These are phyloP conservation scores for Rickenella mellea DNA, from an alignment of 768 basidiomycete genomes.

Conservation along the genomic window DNA sequence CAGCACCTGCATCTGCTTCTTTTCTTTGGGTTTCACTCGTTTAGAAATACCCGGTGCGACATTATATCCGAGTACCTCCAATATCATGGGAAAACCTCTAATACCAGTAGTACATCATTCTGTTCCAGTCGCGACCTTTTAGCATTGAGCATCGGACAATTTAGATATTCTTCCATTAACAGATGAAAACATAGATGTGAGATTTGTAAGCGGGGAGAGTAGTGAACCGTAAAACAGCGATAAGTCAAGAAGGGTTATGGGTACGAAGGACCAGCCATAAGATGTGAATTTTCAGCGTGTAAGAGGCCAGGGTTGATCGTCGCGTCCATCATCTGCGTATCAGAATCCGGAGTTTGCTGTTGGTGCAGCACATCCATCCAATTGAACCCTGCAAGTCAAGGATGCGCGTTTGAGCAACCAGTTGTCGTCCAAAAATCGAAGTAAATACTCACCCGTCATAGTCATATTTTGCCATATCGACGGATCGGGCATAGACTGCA, in stretches of 20 bases:
- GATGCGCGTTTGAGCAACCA: background rate
- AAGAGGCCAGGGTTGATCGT: background rate
- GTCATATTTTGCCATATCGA: conserved; percentile 45
- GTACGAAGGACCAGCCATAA: background rate
- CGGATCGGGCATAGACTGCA: conserved; percentile 48
- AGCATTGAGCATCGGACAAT: too few relatives aligned
- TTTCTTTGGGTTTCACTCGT: too few relatives aligned
- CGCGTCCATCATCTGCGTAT: conserved; percentile 7
- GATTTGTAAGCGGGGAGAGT: background rate
- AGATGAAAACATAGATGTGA: too few relatives aligned
- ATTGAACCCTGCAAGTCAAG: conserved; percentile 23
- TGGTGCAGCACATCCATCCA: conserved; percentile 27
- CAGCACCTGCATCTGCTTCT: too few relatives aligned
- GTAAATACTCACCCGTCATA: conserved; percentile 36
- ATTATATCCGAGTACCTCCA: too few relatives aligned
- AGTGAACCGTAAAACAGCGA: background rate
- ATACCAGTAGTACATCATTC: too few relatives aligned
- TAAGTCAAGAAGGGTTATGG: background rate
- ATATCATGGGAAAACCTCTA: too few relatives aligned
- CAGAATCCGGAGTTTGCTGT: conserved; percentile 16
- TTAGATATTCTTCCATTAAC: too few relatives aligned
- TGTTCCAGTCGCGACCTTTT: too few relatives aligned
- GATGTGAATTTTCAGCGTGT: background rate
- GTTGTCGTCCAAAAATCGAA: background rate
- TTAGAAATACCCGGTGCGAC: too few relatives aligned